Conservation (phyloP, 352 stramenopile genomes). For the Pythium folliculosum region DNA sequence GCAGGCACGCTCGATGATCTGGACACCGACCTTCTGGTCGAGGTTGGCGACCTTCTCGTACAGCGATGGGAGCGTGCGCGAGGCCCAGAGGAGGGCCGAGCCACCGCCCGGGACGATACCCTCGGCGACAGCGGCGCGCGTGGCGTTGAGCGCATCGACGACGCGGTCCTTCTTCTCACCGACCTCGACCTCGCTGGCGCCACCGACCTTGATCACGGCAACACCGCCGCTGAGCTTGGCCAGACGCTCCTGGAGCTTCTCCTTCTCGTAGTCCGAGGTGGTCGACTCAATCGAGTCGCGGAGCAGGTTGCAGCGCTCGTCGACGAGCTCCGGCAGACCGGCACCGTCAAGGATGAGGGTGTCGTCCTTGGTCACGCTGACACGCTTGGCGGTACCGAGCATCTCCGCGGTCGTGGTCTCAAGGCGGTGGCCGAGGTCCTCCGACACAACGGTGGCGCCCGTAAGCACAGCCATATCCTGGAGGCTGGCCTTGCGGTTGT, state of each 20-base stretch:
- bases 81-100: slow-evolving; percentile 97
- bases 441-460: slow-evolving; percentile 96
- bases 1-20: slow-evolving; percentile 97
- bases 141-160: slow-evolving; percentile 99
- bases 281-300: slow-evolving; percentile 94
- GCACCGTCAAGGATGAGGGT: slow-evolving; percentile 97
- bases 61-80: slow-evolving; percentile 89
- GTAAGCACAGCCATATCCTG: slow-evolving; percentile 99
- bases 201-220: slow-evolving; percentile 99
- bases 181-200: slow-evolving; percentile 98
- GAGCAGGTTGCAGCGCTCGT: slow-evolving; percentile 97
- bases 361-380: slow-evolving; percentile 99
- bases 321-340: slow-evolving; percentile 92
- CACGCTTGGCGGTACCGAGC: slow-evolving; percentile 93
- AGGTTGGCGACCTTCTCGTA: slow-evolving; percentile 93
- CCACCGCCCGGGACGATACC: slow-evolving; percentile 99
- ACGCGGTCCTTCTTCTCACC: slow-evolving; percentile 99
- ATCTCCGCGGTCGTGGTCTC: slow-evolving; percentile 96
- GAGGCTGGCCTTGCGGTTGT: slow-evolving; percentile 99
- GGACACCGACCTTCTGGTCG: slow-evolving; percentile 97
- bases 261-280: slow-evolving; percentile 99
- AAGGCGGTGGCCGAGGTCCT: slow-evolving; percentile 98
- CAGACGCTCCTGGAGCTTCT: slow-evolving; percentile 99
- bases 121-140: slow-evolving; percentile 97
- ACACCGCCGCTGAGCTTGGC: slow-evolving; percentile 99